A percentile compares a stretch with the other conserved stretches of the same genome.
Conservation (phyloP, 129 eudicot species). For the Flaveria trinervia region DNA sequence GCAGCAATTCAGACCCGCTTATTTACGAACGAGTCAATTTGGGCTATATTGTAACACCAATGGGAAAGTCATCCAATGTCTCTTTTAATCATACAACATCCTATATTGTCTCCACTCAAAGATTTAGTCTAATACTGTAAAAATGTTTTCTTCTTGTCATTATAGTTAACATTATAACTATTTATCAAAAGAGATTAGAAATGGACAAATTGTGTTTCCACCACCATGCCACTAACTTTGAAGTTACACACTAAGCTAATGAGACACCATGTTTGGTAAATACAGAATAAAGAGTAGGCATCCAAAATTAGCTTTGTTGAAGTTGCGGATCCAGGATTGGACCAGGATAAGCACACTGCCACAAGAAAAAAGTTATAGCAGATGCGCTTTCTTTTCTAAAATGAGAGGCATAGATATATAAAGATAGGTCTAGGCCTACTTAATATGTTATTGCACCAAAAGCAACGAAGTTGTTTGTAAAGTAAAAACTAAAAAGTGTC, state of each 20-base stretch:
- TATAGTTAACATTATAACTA: background rate
- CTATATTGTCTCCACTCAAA: background rate
- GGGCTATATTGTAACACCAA: background rate
- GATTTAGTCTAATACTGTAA: background rate
- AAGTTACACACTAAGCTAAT: background rate
- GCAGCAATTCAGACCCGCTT: background rate
- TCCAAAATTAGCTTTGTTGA: background rate
- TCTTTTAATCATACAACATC: background rate
- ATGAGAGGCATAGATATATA: too few relatives aligned
- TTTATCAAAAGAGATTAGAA: background rate
- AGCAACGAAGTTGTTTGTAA: background rate
- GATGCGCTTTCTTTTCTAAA: background rate
- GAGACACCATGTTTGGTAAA: background rate
- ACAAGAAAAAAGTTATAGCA: background rate
- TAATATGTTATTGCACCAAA: background rate
- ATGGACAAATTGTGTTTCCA: background rate
- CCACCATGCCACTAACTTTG: background rate
- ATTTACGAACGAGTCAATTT: background rate
- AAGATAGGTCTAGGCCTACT: background rate
- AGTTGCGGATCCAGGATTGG: background rate
- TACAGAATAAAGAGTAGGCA: background rate
- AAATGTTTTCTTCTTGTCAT: background rate
- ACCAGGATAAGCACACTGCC: background rate
- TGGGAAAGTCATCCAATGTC: background rate
- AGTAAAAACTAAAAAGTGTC: background rate